These are phyloP conservation scores for Boletus fagicola DNA, from an alignment of 768 basidiomycete species.

Conservation along the genomic window DNA sequence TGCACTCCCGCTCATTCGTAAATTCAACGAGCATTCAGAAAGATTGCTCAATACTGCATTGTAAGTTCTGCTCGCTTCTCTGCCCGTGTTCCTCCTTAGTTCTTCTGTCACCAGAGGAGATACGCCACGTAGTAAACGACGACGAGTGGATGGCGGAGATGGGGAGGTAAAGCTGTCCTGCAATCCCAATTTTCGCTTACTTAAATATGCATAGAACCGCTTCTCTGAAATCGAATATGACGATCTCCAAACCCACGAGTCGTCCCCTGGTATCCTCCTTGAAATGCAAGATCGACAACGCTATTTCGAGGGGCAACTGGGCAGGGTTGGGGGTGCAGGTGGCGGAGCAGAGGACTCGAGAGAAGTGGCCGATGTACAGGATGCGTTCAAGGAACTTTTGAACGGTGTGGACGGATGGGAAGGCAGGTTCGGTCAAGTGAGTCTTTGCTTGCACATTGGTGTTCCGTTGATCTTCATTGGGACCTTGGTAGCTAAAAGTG, in stretches of 20 bases:
- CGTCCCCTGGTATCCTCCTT: slow-evolving; percentile 67
- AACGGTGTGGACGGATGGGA: slow-evolving; percentile 57
- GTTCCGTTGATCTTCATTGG: not conserved
- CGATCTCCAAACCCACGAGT: slow-evolving; percentile 73
- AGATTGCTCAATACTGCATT: slow-evolving; percentile 77
- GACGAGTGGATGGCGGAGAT: slow-evolving; percentile 43
- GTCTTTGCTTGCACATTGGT: slow-evolving; percentile 3
- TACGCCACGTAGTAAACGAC: slow-evolving; percentile 56
- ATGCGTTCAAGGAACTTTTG: slow-evolving; percentile 48
- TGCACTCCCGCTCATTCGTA: slow-evolving; percentile 88
- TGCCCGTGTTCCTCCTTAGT: not conserved
- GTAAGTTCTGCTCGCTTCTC: slow-evolving; percentile 39
- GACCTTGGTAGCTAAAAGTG: slow-evolving; percentile 52
- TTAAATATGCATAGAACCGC: slow-evolving; percentile 23
- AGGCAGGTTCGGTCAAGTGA: slow-evolving; percentile 53
- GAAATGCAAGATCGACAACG: slow-evolving; percentile 86
- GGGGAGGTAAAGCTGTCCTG: slow-evolving; percentile 40
- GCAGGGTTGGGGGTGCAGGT: slow-evolving; percentile 20
- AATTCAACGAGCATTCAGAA: slow-evolving; percentile 98
- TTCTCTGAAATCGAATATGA: slow-evolving; percentile 75
- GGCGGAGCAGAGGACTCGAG: slow-evolving; percentile 9
- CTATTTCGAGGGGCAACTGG: slow-evolving; percentile 72
- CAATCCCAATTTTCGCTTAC: not conserved
- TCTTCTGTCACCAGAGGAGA: slow-evolving; percentile 45
- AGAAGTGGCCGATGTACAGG: slow-evolving; percentile 43